Evolutionary conservation across 202 grass and related monocot genomes (phyloP).

Genomic region (Schoenoplectus tabernaemontani): DNA sequence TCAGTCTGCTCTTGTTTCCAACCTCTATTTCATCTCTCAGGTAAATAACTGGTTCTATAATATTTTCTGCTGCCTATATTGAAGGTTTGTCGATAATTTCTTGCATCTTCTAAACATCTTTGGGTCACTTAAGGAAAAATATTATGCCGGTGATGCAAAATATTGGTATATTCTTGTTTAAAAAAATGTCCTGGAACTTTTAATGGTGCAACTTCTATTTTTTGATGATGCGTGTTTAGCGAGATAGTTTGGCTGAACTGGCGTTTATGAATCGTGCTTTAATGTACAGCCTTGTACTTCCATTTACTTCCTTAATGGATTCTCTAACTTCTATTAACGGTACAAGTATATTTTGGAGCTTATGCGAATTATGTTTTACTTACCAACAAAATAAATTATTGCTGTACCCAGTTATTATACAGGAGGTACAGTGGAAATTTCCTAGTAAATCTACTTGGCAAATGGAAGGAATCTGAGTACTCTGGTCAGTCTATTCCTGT

Average conservation of each 20-base stretch:
- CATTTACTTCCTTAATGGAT: neutral
- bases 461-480: slow-evolving; percentile 84
- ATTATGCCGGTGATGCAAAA: neutral
- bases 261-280: neutral
- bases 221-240: neutral
- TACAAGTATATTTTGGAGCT: neutral
- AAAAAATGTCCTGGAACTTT: neutral
- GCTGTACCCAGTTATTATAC: slow-evolving; percentile 48
- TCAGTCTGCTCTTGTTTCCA: slow-evolving; percentile 74
- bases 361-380: neutral
- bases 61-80: neutral
- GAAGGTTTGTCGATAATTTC: neutral
- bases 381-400: neutral
- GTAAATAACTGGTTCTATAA: slow-evolving; percentile 9
- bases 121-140: neutral
- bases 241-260: neutral
- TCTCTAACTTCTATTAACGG: neutral
- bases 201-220: neutral
- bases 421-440: slow-evolving; percentile 78
- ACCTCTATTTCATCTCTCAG: slow-evolving; percentile 91
- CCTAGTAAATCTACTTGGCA: slow-evolving; percentile 63
- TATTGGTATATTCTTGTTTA: neutral
- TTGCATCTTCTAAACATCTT: neutral
- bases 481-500: slow-evolving; percentile 66
- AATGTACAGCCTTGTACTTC: neutral